phyloP scores from a whole-genome alignment of 2,329 filamentous ascomycete species.

The Paracoccidioides brasiliensis region DNA sequence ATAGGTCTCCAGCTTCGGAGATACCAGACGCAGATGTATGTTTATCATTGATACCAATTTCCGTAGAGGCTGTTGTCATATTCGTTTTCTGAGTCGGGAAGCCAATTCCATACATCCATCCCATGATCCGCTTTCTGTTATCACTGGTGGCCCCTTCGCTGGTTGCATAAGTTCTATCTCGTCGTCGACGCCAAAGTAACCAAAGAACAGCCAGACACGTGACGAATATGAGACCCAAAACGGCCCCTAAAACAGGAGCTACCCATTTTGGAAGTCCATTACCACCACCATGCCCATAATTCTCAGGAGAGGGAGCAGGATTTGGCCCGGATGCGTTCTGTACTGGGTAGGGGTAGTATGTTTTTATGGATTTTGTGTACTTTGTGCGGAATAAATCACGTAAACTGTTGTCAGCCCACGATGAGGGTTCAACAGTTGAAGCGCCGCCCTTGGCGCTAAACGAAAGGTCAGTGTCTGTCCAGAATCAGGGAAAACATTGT shows the following conservation, averaged over 20 bases:
- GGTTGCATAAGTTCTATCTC: conserved; percentile 31
- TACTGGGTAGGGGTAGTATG: conserved; percentile 46
- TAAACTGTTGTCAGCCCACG: conserved; percentile 40
- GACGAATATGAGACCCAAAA: conserved; percentile 46
- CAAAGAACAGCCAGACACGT: conserved; percentile 39
- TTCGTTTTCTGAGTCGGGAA: conserved; percentile 27
- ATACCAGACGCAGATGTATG: conserved; percentile 4
- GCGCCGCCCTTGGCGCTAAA: conserved; percentile 22
- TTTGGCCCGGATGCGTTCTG: not conserved
- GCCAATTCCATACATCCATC: conserved; percentile 38
- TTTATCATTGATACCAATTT: conserved; percentile 10
- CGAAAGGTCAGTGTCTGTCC: conserved; percentile 4
- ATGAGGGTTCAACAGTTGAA: conserved; percentile 14
- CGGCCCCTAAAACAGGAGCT: conserved; percentile 48
- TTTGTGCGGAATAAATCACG: conserved; percentile 39
- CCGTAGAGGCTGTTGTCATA: conserved; percentile 13
- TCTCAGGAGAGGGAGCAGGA: conserved; percentile 14
- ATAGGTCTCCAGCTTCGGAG: conserved; percentile 9
- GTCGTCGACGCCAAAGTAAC: conserved; percentile 36
- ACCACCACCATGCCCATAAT: conserved; percentile 11
- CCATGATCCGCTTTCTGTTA: conserved; percentile 36
- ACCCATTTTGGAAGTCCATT: conserved; percentile 43
- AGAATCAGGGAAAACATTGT: not conserved
- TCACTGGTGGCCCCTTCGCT: conserved; percentile 34
- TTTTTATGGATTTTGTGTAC: conserved; percentile 44